These are phyloP conservation scores for Dendrothele bispora DNA, from an alignment of 768 basidiomycete genomes.

Conservation along the genomic window DNA sequence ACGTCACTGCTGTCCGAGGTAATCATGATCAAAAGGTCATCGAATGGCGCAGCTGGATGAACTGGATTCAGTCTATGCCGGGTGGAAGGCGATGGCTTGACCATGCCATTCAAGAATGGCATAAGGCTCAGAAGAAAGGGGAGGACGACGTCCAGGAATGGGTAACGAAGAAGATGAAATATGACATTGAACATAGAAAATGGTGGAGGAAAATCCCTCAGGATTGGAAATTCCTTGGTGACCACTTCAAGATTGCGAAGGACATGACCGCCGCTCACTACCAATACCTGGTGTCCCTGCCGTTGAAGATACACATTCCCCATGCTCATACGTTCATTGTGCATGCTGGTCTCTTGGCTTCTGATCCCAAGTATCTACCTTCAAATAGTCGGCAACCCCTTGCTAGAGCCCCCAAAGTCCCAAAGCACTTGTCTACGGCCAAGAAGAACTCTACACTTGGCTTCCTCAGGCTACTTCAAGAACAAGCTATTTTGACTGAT, in stretches of 20 bases:
- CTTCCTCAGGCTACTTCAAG: conserved; percentile 58
- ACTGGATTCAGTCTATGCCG: conserved; percentile 62
- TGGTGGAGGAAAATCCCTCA: conserved; percentile 58
- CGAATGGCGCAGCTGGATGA: conserved; percentile 86
- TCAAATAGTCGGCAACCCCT: conserved; percentile 67
- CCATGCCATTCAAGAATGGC: conserved; percentile 46
- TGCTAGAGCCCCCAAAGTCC: conserved; percentile 51
- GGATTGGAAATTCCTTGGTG: conserved; percentile 73
- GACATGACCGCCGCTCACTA: conserved; percentile 63
- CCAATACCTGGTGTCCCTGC: conserved; percentile 72
- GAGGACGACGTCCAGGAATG: conserved; percentile 39
- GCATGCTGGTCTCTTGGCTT: conserved; percentile 81
- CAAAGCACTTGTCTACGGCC: conserved; percentile 12
- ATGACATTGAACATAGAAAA: conserved; percentile 19
- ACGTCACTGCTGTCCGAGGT: conserved; percentile 81
- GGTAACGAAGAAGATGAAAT: conserved; percentile 32
- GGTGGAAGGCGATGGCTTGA: conserved; percentile 58
- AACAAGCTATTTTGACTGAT: conserved; percentile 61
- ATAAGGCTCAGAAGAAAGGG: conserved; percentile 21
- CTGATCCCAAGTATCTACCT: conserved; percentile 56
- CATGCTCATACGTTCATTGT: conserved; percentile 74
- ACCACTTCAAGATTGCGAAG: conserved; percentile 76
- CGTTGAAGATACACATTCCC: conserved; percentile 74
- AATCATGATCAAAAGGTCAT: conserved; percentile 93
- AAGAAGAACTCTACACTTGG: conserved; percentile 16